Evolutionary conservation across 164 flowering plant genomes (phyloP), one percentile per base, ranked within the genome.

Genomic region (Platanus orientalis): DNA sequence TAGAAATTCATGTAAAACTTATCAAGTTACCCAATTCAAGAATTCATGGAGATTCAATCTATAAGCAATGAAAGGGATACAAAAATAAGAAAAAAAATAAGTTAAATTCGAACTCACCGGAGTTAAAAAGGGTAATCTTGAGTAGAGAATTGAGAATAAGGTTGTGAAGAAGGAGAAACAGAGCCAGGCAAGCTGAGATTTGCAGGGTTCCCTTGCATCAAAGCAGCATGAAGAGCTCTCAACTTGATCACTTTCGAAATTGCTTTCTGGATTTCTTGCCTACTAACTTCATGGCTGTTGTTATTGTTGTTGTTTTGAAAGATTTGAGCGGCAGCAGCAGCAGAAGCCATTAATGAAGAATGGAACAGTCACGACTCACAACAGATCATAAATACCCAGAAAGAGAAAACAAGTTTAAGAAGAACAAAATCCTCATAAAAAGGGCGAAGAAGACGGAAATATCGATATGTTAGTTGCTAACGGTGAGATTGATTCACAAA

Each of bases 51-150:
- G n/a, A 23, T 19, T 9, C 12, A 52, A 6, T 56, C 7, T n/a
- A n/a, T 12, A 39, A 42, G 7, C 13, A 45, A 24, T 4, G 55
- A 40, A 59, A 20, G 40, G 10, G 29, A n/a, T n/a, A n/a, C n/a
- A 53, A 24, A 69, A 28, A 40, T 20, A 13, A 34, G 48, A 54
- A 50, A 26, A 21, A 21, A 26, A 10, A 57, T 64, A 25, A 56
- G 3, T 39, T 60, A 30, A 45, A 26, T 29, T 20, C 4, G 26
- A 66, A 80, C 93, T 88, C 54, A 92, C 98, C 7, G 98, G 97
- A 20, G 98, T 93, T 69, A 93, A 93, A 76, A 90, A 49, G 98
- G 98, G 71, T 92, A 92, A 66, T 90, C 97, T 57, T 92, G 92
- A 69, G 88, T 89, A 71, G 97, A 83, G 69, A 77, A 75, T 26